Evolutionary conservation across 257 asterid species (phyloP).

Genomic region (Mitragyna speciosa): DNA sequence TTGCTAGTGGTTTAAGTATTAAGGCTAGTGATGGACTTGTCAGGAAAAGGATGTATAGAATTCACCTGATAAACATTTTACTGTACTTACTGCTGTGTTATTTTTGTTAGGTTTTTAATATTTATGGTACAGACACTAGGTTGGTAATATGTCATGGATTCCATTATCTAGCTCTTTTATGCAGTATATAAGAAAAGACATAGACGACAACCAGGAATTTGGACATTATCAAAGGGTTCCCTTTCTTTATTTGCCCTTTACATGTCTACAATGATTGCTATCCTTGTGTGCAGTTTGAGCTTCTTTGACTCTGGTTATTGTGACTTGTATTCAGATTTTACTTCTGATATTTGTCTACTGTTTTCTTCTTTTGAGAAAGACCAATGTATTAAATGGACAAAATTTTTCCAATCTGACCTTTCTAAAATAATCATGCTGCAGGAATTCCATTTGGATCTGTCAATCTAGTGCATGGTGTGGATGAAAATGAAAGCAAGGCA

Average conservation of each 20-base stretch:
- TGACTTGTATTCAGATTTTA: not conserved
- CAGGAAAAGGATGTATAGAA: not conserved
- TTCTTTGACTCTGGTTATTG: not conserved
- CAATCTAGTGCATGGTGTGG: slow-evolving; percentile 89
- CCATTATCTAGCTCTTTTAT: not conserved
- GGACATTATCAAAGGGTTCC: not conserved
- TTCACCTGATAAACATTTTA: not conserved
- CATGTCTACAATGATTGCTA: not conserved
- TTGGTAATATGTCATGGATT: not conserved
- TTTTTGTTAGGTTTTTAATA: not conserved
- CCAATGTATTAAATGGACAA: not conserved
- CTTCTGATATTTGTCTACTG: not conserved
- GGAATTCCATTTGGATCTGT: slow-evolving; percentile 99
- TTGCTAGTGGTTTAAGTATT: not conserved
- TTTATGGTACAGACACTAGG: not conserved
- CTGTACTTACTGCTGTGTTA: not conserved
- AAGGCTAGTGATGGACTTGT: not conserved
- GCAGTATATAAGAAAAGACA: not conserved
- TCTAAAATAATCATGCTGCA: slow-evolving; percentile 36
- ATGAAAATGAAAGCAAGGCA: slow-evolving; percentile 99
- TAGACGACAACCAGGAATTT: not conserved
- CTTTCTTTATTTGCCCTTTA: not conserved
- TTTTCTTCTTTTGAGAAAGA: not conserved
- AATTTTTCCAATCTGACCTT: slow-evolving; percentile 9
- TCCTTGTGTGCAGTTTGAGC: not conserved